Conservation (phyloP, 164 flowering plant genomes). For the Litsea cubeba region DNA sequence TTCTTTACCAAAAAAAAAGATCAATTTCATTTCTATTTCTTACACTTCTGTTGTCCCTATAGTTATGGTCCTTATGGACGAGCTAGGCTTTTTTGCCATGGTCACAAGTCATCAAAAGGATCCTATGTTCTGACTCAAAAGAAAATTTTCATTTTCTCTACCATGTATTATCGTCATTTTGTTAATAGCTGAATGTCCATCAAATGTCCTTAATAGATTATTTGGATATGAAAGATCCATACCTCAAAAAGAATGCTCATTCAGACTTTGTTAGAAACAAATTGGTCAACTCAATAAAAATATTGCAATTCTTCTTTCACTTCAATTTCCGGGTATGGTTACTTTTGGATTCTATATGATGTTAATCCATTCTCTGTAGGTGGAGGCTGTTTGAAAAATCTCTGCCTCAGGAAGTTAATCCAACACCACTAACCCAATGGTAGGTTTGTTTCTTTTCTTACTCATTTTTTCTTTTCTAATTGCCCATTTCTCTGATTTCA, state of each 20-base stretch:
- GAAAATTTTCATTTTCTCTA: neutral
- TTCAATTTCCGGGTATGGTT: neutral
- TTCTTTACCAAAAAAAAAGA: neutral
- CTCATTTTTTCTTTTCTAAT: neutral
- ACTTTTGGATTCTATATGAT: neutral
- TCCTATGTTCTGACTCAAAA: neutral
- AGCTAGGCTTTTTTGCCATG: neutral
- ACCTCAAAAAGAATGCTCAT: neutral
- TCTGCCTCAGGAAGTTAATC: neutral
- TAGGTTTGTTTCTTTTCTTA: neutral
- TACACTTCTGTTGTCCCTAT: neutral
- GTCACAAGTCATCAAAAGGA: neutral
- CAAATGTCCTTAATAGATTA: neutral
- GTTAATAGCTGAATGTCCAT: neutral
- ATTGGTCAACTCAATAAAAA: too few species aligned
- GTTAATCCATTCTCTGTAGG: conserved; percentile 3
- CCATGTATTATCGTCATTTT: neutral
- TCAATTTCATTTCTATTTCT: neutral
- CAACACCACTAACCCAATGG: neutral
- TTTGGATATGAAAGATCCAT: neutral
- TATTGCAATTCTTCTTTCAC: neutral
- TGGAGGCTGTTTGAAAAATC: conserved; percentile 6
- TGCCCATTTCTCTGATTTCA: neutral
- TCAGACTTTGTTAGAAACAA: neutral
- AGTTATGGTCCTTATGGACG: neutral